A percentile compares a stretch with the other conserved stretches of the same genome.
Evolutionary conservation across 768 basidiomycete genomes (phyloP).

Genomic region (Collybia nuda): DNA sequence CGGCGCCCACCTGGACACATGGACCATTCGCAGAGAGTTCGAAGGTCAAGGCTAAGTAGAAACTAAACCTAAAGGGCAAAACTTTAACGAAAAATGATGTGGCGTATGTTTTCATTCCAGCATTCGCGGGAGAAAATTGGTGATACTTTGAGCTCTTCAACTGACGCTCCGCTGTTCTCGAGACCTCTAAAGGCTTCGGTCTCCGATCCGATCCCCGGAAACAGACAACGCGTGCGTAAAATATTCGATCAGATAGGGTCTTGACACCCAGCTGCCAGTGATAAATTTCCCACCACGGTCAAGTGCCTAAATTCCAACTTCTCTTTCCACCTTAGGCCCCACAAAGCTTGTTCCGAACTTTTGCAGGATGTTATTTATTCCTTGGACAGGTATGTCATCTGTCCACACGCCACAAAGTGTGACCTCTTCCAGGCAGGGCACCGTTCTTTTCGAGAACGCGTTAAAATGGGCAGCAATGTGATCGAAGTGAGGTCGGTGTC

Average conservation of each 20-base stretch:
- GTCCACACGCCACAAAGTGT: background rate
- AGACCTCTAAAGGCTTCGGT: too few species aligned
- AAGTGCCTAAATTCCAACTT: background rate
- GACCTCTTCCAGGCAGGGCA: background rate
- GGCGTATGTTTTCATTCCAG: background rate
- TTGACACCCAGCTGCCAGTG: background rate
- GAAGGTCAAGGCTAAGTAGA: too few species aligned
- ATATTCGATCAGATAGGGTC: background rate
- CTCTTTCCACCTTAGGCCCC: slow-evolving; percentile 1
- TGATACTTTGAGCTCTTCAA: background rate
- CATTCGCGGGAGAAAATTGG: slow-evolving; percentile 1
- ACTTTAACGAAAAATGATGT: too few species aligned
- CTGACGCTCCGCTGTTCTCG: background rate
- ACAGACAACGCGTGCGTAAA: background rate
- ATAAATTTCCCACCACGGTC: too few species aligned
- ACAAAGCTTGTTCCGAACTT: background rate
- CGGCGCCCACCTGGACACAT: too few species aligned
- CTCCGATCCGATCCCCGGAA: too few species aligned
- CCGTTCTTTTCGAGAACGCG: background rate
- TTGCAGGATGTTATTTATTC: background rate
- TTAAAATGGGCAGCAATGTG: background rate
- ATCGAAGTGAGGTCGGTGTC: background rate
- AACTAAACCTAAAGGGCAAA: too few species aligned
- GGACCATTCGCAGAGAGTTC: too few species aligned
- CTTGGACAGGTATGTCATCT: background rate